Percentiles rank a stretch among this genome's conserved stretches.
These are phyloP conservation scores for Cercis canadensis DNA, from an alignment of 306 rosid species.

Conservation along the genomic window DNA sequence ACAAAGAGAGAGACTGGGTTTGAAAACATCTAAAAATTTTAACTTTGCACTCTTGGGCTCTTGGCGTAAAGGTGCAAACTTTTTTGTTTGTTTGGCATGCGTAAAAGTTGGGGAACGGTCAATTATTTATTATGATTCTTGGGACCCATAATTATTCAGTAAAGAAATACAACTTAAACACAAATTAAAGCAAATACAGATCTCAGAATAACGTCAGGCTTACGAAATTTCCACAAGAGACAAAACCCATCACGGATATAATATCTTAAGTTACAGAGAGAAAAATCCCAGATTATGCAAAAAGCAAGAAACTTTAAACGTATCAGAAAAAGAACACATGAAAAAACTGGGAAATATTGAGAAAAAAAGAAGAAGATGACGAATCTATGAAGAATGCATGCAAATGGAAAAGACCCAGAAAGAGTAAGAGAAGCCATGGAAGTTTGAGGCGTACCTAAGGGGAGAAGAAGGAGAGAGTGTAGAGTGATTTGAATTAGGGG, in stretches of 20 bases:
- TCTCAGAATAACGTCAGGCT: not conserved
- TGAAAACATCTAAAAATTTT: not conserved
- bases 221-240: constrained; percentile 3
- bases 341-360: not conserved
- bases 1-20: not conserved
- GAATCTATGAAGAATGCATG: constrained; percentile 17
- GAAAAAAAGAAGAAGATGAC: not conserved
- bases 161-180: not conserved
- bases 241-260: not conserved
- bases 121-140: not conserved
- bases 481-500: not conserved
- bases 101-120: not conserved
- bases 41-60: not conserved
- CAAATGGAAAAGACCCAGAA: not conserved
- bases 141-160: not conserved
- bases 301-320: not conserved
- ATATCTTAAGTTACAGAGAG: no score
- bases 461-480: not conserved
- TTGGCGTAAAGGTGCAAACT: not conserved
- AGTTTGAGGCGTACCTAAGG: not conserved
- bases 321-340: not conserved
- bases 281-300: no score
- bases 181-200: not conserved
- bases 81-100: no score
- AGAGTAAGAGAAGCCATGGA: constrained; percentile 5